Evolutionary conservation across 768 basidiomycete genomes (phyloP).

Genomic region (Phlebiopsis flavidoalba): DNA sequence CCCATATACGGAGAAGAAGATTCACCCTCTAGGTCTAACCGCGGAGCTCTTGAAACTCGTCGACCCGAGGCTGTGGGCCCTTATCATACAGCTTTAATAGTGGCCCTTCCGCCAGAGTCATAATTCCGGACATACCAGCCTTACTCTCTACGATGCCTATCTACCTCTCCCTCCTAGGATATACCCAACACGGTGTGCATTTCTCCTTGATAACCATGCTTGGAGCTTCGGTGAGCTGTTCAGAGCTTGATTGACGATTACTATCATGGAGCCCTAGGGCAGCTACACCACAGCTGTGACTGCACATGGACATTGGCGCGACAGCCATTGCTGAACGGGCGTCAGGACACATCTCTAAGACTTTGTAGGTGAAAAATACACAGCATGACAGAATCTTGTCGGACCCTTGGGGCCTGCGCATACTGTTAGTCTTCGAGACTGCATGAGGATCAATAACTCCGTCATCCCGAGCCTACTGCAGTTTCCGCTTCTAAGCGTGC

Average conservation of each 20-base stretch:
- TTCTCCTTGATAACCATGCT: constrained; percentile 63
- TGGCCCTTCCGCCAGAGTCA: constrained; percentile 40
- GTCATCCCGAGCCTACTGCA: constrained; percentile 35
- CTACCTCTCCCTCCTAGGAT: constrained; percentile 51
- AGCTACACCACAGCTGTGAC: constrained; percentile 50
- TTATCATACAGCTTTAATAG: constrained; percentile 56
- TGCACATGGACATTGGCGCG: constrained; percentile 24
- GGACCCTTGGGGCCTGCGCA: constrained; percentile 56
- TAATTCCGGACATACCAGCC: constrained; percentile 35
- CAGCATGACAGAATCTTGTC: not conserved
- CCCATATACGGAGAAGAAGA: constrained; percentile 16
- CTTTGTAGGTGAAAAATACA: constrained; percentile 34
- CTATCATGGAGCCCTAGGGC: constrained; percentile 43
- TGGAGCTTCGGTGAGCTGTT: constrained; percentile 54
- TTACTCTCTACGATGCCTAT: constrained; percentile 51
- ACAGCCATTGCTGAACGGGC: constrained; percentile 28
- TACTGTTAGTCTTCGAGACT: constrained; percentile 54
- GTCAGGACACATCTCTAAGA: constrained; percentile 46
- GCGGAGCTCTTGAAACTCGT: constrained; percentile 20
- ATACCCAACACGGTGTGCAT: constrained; percentile 46
- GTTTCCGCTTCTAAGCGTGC: constrained; percentile 55
- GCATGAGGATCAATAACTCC: constrained; percentile 40
- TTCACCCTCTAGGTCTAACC: not conserved
- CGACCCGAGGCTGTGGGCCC: constrained; percentile 60
- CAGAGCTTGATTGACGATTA: constrained; percentile 54